Conservation (phyloP, 345 rosid genomes). For the Salix suchowensis region DNA sequence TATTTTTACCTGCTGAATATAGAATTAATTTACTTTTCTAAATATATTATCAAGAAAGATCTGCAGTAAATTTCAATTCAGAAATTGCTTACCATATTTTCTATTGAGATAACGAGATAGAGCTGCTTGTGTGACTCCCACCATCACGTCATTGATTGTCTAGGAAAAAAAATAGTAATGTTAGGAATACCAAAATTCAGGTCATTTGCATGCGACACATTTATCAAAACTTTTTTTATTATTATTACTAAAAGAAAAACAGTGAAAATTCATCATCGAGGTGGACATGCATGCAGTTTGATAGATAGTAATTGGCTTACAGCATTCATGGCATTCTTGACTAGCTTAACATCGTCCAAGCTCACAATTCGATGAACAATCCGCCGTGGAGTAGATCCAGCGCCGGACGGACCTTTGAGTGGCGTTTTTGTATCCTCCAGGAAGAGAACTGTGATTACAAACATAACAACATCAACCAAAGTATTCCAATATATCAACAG, state of each 20-base stretch:
- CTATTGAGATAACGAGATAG: conserved; percentile 55
- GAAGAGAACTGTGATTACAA: conserved; percentile 41
- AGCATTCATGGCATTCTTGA: conserved; percentile 30
- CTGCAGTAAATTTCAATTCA: too few relatives aligned
- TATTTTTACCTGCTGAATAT: too few relatives aligned
- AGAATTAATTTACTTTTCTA: too few relatives aligned
- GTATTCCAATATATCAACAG: conserved; percentile 21
- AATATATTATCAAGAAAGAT: too few relatives aligned
- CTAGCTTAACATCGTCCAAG: conserved; percentile 34
- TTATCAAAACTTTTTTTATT: too few relatives aligned
- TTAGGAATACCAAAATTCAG: too few relatives aligned
- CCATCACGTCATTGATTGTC: conserved; percentile 47
- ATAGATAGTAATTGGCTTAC: too few relatives aligned
- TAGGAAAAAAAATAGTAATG: too few relatives aligned
- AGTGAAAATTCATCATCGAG: too few relatives aligned
- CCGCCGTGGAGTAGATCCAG: conserved; percentile 17
- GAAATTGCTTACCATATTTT: conserved; percentile 43
- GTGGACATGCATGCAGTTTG: too few relatives aligned
- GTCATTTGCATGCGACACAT: too few relatives aligned
- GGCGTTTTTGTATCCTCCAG: conserved; percentile 53
- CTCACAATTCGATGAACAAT: conserved; percentile 27
- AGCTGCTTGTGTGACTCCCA: conserved; percentile 70
- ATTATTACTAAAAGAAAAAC: too few relatives aligned
- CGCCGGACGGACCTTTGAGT: conserved; percentile 33
- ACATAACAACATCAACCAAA: conserved; percentile 19